These are phyloP conservation scores for Aspergillus mulundensis DNA, from an alignment of 495 filamentous ascomycete genomes.

Conservation along the genomic window DNA sequence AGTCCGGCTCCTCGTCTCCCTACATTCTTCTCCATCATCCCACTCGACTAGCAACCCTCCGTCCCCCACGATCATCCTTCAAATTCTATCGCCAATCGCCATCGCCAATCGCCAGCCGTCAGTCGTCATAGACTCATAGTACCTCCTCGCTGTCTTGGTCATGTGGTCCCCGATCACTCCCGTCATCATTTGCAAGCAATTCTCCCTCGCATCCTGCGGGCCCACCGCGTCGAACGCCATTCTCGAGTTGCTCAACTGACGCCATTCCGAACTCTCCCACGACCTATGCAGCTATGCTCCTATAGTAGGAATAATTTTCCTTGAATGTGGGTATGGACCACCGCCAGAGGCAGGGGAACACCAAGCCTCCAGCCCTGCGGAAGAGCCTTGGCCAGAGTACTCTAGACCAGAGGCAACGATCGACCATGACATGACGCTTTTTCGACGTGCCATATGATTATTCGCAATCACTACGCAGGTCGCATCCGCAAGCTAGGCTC, in stretches of 20 bases:
- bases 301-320: slow-evolving; percentile 4
- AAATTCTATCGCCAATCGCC: neutral
- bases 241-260: neutral
- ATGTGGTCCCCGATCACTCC: neutral
- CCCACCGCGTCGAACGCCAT: neutral
- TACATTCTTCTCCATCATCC: neutral
- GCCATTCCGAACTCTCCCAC: neutral
- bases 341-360: slow-evolving; percentile 7
- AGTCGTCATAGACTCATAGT: too few species aligned
- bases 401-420: slow-evolving; percentile 1
- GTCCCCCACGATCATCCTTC: neutral
- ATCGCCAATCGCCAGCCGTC: neutral
- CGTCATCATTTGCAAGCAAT: neutral
- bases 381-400: neutral
- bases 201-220: slow-evolving; percentile 2
- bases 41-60: neutral
- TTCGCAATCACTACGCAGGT: neutral
- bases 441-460: slow-evolving; percentile 2
- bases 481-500: neutral
- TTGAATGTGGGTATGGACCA: slow-evolving; percentile 3
- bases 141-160: neutral
- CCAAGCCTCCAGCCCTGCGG: neutral
- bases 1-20: slow-evolving; percentile 2
- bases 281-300: too few species aligned
- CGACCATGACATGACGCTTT: neutral